These are phyloP conservation scores for Ogataea corticis DNA, from an alignment of 805 yeast species.

Conservation along the genomic window DNA sequence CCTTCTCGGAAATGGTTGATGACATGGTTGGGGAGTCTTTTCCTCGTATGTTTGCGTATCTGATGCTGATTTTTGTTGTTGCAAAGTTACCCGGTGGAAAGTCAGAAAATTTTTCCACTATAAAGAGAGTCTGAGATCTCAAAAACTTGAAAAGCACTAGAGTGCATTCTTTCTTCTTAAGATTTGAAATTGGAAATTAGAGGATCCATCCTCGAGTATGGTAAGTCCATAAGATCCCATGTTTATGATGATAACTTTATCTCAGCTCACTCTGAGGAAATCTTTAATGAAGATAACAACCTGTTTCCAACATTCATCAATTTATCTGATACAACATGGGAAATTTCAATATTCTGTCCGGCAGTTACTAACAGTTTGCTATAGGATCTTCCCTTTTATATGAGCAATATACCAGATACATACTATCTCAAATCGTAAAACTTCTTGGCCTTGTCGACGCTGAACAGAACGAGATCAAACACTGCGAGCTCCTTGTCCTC, in stretches of 20 bases:
- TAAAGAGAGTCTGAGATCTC: not conserved
- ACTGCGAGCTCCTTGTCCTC: slow-evolving; percentile 3
- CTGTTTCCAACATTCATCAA: slow-evolving; percentile 53
- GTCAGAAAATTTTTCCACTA: slow-evolving; percentile 1
- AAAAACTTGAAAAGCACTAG: not conserved
- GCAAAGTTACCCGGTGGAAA: not conserved
- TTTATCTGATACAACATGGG: slow-evolving; percentile 26
- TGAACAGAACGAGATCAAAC: slow-evolving; percentile 21
- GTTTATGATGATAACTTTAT: slow-evolving; percentile 49
- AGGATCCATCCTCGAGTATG: not conserved
- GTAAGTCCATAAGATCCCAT: not conserved
- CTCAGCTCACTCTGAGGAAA: slow-evolving; percentile 59
- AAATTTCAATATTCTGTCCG: not conserved
- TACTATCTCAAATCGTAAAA: slow-evolving; percentile 8
- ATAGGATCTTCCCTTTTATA: not conserved
- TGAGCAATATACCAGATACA: not conserved
- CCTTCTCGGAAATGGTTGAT: slow-evolving; percentile 10
- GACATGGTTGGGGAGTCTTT: too few relatives aligned
- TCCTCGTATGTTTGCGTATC: too few relatives aligned
- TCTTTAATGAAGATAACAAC: slow-evolving; percentile 46
- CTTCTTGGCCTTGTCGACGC: slow-evolving; percentile 22
- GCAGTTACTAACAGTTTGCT: slow-evolving; percentile 2
- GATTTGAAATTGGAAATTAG: too few relatives aligned
- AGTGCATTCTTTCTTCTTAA: not conserved
- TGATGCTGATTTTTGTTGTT: slow-evolving; percentile 1